Conservation (phyloP, 495 filamentous ascomycete species). For the Penicillium goetzii region DNA sequence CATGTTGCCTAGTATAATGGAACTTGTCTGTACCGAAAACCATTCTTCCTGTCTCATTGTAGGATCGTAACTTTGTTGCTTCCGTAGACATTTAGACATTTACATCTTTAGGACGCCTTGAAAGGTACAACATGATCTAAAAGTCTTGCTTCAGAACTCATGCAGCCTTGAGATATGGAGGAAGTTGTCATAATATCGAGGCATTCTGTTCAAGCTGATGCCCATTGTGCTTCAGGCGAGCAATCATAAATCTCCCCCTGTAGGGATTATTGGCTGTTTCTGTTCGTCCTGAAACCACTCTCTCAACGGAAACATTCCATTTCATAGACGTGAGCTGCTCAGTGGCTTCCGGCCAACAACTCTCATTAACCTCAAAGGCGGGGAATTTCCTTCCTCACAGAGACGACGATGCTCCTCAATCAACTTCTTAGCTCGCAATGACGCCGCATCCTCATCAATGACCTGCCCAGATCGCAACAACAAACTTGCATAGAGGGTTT, state of each 20-base stretch:
- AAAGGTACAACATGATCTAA: too few relatives aligned
- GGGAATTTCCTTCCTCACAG: constrained; percentile 18
- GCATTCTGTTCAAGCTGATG: too few relatives aligned
- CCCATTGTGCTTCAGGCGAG: neutral
- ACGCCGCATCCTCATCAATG: constrained; percentile 5
- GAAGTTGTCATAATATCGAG: too few relatives aligned
- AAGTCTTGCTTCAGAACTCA: too few relatives aligned
- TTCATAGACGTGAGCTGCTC: neutral
- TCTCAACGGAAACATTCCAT: neutral
- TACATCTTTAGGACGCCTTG: too few relatives aligned
- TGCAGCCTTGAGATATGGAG: too few relatives aligned
- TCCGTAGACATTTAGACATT: too few relatives aligned
- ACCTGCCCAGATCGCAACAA: constrained; percentile 21
- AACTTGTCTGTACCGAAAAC: neutral
- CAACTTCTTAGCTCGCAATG: constrained; percentile 1
- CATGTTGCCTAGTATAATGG: constrained; percentile 7
- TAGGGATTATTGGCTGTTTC: neutral
- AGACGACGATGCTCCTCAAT: constrained; percentile 15
- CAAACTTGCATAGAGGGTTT: constrained; percentile 19
- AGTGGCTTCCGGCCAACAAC: constrained; percentile 18
- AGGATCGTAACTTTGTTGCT: too few relatives aligned
- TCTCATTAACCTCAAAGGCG: constrained; percentile 19
- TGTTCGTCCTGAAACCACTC: neutral
- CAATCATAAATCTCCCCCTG: neutral
- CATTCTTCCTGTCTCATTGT: neutral